Evolutionary conservation across 2,329 filamentous ascomycete species (phyloP), one percentile per base, ranked within the genome.

Genomic region (Aspergillus jensenii): DNA sequence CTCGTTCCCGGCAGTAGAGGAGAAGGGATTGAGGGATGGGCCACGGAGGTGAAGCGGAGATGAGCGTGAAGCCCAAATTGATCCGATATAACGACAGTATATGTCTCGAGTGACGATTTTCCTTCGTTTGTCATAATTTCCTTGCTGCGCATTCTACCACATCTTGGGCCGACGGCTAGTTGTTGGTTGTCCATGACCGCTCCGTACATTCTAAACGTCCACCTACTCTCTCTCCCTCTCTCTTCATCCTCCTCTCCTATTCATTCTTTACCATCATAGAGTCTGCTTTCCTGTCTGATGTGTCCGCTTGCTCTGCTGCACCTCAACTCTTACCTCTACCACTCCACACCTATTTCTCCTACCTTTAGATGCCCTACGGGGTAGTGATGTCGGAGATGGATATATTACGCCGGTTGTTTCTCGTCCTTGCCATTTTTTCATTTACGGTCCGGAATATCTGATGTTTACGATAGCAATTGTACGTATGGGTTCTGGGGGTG

Each of bases 1-100:
- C 81, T 97, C 33, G 79, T 87, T 48, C 90, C 96, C 1, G 92
- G 92, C 6, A 91, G 88, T 63, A 87, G 87, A 58, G 93, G 93
- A 1, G 93, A 97, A 58, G 93, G 91, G 0, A 98, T 98, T 69
- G 91, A 96, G 55, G 93, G 93, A 3, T 98, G 93, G 93, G 87
- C 91, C 8, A 87, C 82, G 41, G 93, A 98, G 79, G 84, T 96
- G 68, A 93, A 95, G 81, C 90, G 88, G 79, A 85, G 90, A 79
- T 92, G 57, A 58, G 50, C 43, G 21, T 40, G 47, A 27, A 37
- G 44, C 33, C 50, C n/a, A 55, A 40, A 54, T 52, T 53, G 58
- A 45, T 33, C 33, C 47, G 37, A 41, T 40, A 56, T 59, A 60
- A 59, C 48, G 58, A 57, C 37, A 59, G 59, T 66, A 63, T 47